Conservation (phyloP, 148 eudicot genomes). For the Dysphania ambrosioides region DNA sequence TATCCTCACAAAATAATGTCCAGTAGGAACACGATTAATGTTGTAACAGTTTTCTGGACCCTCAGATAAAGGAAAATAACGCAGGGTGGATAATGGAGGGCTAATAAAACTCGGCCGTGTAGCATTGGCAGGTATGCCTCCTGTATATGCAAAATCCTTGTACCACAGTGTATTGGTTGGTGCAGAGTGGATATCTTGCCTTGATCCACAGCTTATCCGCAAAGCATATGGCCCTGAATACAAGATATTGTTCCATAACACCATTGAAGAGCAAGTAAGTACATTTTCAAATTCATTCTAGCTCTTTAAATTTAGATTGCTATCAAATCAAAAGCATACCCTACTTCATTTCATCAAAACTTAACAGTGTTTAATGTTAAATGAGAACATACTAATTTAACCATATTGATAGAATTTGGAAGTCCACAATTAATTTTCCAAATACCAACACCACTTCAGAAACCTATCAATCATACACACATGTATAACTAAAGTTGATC, state of each 20-base stretch:
- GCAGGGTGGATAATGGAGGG: constrained; percentile 66
- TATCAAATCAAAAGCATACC: neutral
- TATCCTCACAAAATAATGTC: constrained; percentile 75
- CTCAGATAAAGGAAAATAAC: constrained; percentile 80
- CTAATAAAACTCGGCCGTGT: constrained; percentile 79
- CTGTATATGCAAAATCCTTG: constrained; percentile 86
- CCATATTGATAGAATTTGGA: neutral
- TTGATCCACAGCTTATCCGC: constrained; percentile 94
- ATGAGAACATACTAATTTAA: neutral
- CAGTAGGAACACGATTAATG: constrained; percentile 59
- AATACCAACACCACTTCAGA: neutral
- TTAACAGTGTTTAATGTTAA: neutral
- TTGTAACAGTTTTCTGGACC: constrained; percentile 95
- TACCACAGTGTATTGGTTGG: constrained; percentile 84
- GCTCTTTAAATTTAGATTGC: neutral
- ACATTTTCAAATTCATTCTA: neutral
- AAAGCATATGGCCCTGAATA: constrained; percentile 73
- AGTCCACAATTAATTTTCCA: neutral
- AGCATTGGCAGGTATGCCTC: constrained; percentile 76
- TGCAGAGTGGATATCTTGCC: constrained; percentile 45
- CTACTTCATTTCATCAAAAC: neutral
- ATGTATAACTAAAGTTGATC: neutral
- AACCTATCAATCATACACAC: neutral
- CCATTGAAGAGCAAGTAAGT: constrained; percentile 4
- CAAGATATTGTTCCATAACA: constrained; percentile 6